Conservation (phyloP, 2,329 filamentous ascomycete species). For the Fusarium torreyae region DNA sequence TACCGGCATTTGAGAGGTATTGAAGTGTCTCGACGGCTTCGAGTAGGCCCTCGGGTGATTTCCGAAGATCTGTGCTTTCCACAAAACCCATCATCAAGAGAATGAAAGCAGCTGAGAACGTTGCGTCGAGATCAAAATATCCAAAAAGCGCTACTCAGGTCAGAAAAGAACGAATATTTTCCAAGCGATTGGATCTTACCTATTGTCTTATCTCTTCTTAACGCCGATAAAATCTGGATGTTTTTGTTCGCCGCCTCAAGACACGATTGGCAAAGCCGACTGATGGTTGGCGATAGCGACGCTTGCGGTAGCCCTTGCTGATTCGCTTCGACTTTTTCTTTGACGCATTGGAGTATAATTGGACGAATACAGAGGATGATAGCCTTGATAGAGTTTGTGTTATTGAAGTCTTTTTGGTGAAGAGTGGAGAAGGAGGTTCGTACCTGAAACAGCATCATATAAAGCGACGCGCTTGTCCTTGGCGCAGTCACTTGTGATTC, state of each 20-base stretch:
- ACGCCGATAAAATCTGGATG: conserved; percentile 45
- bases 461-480: conserved; percentile 48
- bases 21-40: conserved; percentile 45
- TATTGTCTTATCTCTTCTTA: conserved; percentile 44
- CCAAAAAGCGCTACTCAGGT: conserved; percentile 44
- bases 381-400: conserved; percentile 26
- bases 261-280: conserved; percentile 45
- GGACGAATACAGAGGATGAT: conserved; percentile 52
- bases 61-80: conserved; percentile 34
- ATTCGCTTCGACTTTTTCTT: conserved; percentile 48
- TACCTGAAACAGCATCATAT: conserved; percentile 50
- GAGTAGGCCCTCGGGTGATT: conserved; percentile 46
- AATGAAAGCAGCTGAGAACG: conserved; percentile 50
- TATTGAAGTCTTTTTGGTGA: not conserved
- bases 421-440: not conserved
- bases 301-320: conserved; percentile 18
- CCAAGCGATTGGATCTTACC: conserved; percentile 20
- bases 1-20: conserved; percentile 47
- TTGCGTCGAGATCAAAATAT: conserved; percentile 50
- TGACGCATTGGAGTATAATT: conserved; percentile 49
- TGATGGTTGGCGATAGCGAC: conserved; percentile 38
- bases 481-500: conserved; percentile 39
- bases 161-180: too few species aligned
- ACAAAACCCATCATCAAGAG: conserved; percentile 51
- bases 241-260: conserved; percentile 49